A percentile compares a stretch with the other conserved stretches of the same genome.
These are phyloP conservation scores for Williopsis jadinii DNA, from an alignment of 1,139 yeast genomes.

Conservation along the genomic window DNA sequence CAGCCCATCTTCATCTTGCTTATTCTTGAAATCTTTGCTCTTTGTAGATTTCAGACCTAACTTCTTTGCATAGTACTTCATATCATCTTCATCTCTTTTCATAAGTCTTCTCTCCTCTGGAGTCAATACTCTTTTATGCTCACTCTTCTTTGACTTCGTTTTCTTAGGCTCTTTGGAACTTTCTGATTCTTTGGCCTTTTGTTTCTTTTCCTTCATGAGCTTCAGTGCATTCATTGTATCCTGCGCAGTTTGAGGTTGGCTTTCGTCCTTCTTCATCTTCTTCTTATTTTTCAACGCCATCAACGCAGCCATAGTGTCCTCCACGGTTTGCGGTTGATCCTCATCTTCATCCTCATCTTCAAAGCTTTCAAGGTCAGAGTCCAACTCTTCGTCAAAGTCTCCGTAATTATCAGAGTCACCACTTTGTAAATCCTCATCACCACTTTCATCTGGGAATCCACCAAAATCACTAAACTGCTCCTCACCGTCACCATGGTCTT, in stretches of 20 bases:
- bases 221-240: constrained; percentile 39
- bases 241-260: constrained; percentile 21
- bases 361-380: constrained; percentile 21
- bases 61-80: constrained; percentile 76
- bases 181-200: constrained; percentile 5
- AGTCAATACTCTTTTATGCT: constrained; percentile 21
- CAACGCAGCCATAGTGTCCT: constrained; percentile 37
- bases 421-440: constrained; percentile 22
- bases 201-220: constrained; percentile 22
- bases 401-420: constrained; percentile 22
- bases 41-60: constrained; percentile 60
- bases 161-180: constrained; percentile 37
- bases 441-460: constrained; percentile 23
- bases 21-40: constrained; percentile 31
- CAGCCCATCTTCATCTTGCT: constrained; percentile 53
- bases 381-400: constrained; percentile 7
- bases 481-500: background rate
- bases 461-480: constrained; percentile 8
- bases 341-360: constrained; percentile 22
- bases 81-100: constrained; percentile 67
- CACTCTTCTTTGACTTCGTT: constrained; percentile 11
- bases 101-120: constrained; percentile 39
- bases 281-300: constrained; percentile 35
- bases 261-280: constrained; percentile 8
- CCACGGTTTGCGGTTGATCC: constrained; percentile 21